Evolutionary conservation across 2,329 filamentous ascomycete genomes (phyloP), one percentile per base, ranked within the genome.

Genomic region (Teratosphaeriaceae sp.): DNA sequence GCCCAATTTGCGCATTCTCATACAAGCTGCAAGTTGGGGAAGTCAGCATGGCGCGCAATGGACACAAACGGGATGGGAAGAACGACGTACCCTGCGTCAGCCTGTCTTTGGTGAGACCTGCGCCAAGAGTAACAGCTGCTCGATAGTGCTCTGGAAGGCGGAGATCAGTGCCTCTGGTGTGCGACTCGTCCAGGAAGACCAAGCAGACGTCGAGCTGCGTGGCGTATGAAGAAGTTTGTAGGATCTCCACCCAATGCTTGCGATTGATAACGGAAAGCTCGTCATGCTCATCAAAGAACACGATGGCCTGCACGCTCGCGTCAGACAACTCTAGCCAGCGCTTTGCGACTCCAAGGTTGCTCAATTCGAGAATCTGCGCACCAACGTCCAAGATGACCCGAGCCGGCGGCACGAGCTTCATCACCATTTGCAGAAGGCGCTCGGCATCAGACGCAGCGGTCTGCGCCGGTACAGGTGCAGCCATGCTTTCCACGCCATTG

Each of bases 341-440:
- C 6, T 51, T 48, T 0, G 78, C 76, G 2, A 85, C 67, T 2
- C 72, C 61, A 0, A 62, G 2, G 48, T 86, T 86, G 13, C 64
- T 68, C 0, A 81, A 60, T 22, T 88, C 82, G 0, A 88, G 58
- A 4, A 88, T 75, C 38, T 82, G 78, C 0, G 84, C 83, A 0
- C 84, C 84, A 0, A 84, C 82, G 49, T 88, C 83, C 0, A 88
- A 66, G 1, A 88, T 73, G 0, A 88, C 81, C 0, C 72, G 69
- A 0, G 75, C 66, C 0, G 62, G 56, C 0, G 65, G 62, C 0
- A 65, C 33, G 35, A 75, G 59, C 0, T 35, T 35, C 0, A 64
- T 56, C 0, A 83, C 64, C 3, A 69, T 57, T 0, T 60, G 23
- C 0, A 88, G 53, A 0, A 84, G 53, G 16, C 35, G 35, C 20